Evolutionary conservation across 1,284 basidiomycete species (phyloP).

Genomic region (Filobasidium uniguttulatum): DNA sequence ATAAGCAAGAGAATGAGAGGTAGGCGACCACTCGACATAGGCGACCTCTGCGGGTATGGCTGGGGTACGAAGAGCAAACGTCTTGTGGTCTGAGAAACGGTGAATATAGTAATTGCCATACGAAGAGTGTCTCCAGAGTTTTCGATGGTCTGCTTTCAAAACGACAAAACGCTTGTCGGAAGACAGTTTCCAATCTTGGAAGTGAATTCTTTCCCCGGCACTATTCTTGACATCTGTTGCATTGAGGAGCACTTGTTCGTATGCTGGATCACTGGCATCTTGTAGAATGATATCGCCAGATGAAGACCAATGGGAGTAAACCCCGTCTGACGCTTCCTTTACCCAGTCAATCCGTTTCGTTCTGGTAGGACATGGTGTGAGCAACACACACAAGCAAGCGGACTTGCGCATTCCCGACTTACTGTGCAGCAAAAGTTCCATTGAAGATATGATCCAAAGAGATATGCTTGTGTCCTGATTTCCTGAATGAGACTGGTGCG

Average conservation of each 20-base stretch:
- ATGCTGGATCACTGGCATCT: constrained; percentile 48
- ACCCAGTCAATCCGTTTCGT: constrained; percentile 57
- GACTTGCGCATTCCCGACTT: neutral
- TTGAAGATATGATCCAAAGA: constrained; percentile 82
- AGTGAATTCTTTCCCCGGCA: constrained; percentile 34
- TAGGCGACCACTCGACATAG: constrained; percentile 74
- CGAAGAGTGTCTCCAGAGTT: constrained; percentile 88
- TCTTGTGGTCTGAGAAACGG: constrained; percentile 49
- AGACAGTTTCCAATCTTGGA: constrained; percentile 60
- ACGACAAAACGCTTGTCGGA: constrained; percentile 77
- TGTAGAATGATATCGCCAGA: constrained; percentile 55
- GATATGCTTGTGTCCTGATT: constrained; percentile 51
- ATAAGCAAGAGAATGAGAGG: constrained; percentile 63
- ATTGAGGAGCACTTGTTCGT: constrained; percentile 25
- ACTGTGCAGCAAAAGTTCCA: constrained; percentile 54
- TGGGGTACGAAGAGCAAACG: constrained; percentile 50
- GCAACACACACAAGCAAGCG: too few species aligned
- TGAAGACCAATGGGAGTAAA: constrained; percentile 49
- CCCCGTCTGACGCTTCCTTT: constrained; percentile 82
- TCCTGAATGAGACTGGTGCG: constrained; percentile 24
- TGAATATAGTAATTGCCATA: constrained; percentile 79
- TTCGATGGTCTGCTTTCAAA: constrained; percentile 55
- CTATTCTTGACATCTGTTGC: constrained; percentile 17
- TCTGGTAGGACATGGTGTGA: neutral
- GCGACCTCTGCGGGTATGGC: constrained; percentile 53